Conservation (phyloP, 371 early-diverging fungal species). For the Quaeritorhiza haematococci region DNA sequence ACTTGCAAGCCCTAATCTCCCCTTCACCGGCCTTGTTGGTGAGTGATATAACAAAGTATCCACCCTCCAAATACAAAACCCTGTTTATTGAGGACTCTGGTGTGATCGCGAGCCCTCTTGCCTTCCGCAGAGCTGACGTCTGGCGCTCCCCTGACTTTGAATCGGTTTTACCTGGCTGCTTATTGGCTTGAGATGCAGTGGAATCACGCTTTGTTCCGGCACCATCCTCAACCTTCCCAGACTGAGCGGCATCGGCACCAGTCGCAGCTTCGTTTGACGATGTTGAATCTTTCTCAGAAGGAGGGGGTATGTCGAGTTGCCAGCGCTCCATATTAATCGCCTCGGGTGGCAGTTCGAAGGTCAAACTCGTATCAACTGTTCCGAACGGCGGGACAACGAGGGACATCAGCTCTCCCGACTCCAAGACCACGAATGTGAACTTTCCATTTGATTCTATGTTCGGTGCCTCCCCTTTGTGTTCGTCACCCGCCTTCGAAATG, state of each 20-base stretch:
- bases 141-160: neutral
- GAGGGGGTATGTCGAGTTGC: constrained; percentile 27
- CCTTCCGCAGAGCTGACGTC: constrained; percentile 22
- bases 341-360: constrained; percentile 19
- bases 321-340: constrained; percentile 19
- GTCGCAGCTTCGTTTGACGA: constrained; percentile 2
- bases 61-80: constrained; percentile 37
- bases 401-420: constrained; percentile 26
- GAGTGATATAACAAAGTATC: constrained; percentile 40
- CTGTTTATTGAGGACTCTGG: constrained; percentile 23
- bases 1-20: constrained; percentile 37
- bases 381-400: constrained; percentile 21
- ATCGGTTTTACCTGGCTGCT: neutral
- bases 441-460: constrained; percentile 15
- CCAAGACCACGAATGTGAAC: constrained; percentile 21
- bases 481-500: constrained; percentile 16
- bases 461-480: constrained; percentile 7
- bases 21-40: constrained; percentile 34
- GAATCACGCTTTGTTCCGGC: neutral
- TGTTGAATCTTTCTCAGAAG: constrained; percentile 6
- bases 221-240: constrained; percentile 3
- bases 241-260: neutral
- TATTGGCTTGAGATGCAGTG: neutral
- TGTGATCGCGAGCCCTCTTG: constrained; percentile 29
- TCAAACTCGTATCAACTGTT: constrained; percentile 23